Conservation (phyloP, 1,284 basidiomycete genomes). For the Trametes versicolor region DNA sequence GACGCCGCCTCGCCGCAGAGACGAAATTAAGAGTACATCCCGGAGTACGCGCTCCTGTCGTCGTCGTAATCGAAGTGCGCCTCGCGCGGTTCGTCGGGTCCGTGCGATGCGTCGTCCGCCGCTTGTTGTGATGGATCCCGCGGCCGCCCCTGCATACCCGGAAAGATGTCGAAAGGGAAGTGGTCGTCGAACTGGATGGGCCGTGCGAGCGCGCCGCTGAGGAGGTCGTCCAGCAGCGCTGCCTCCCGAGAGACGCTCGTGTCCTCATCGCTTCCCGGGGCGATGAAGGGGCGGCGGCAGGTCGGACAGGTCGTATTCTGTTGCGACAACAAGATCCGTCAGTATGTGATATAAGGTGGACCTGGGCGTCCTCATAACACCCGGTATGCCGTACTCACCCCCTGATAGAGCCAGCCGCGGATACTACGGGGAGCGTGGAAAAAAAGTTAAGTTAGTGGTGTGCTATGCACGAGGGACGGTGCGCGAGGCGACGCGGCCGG, state of each 20-base stretch:
- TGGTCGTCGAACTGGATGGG: slow-evolving; percentile 1
- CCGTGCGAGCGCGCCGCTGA: slow-evolving; percentile 3
- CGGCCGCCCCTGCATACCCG: too few relatives aligned
- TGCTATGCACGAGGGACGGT: background rate
- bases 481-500: background rate
- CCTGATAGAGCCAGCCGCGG: slow-evolving; percentile 29
- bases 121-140: background rate
- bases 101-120: background rate
- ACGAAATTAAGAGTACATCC: slow-evolving; percentile 36
- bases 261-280: slow-evolving; percentile 1
- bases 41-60: slow-evolving; percentile 31
- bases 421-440: slow-evolving; percentile 16
- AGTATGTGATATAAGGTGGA: background rate
- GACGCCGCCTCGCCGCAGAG: background rate
- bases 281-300: slow-evolving; percentile 36
- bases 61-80: slow-evolving; percentile 25
- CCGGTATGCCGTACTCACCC: slow-evolving; percentile 18
- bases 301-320: slow-evolving; percentile 38
- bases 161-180: background rate
- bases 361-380: background rate
- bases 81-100: background rate
- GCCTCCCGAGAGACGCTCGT: background rate
- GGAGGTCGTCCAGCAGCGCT: slow-evolving; percentile 14
- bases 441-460: background rate
- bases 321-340: background rate